phyloP scores from a whole-genome alignment of 306 rosid genomes.

The Cercis canadensis region DNA sequence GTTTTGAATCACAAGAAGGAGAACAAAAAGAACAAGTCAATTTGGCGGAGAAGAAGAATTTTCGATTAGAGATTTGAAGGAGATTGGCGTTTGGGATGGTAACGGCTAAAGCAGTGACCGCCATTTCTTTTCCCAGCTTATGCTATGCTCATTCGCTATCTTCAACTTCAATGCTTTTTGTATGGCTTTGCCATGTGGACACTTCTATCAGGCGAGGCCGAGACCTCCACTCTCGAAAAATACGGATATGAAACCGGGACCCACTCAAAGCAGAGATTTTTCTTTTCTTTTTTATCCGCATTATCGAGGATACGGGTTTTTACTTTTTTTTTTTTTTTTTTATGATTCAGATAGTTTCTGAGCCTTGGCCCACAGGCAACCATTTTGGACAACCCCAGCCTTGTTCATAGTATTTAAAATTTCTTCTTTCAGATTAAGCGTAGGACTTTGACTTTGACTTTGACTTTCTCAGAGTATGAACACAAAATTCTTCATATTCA shows the following conservation, averaged over 20 bases:
- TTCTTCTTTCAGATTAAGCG: too few species aligned
- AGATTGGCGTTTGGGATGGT: conserved; percentile 39
- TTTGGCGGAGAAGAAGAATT: conserved; percentile 27
- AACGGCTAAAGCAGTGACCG: conserved; percentile 50
- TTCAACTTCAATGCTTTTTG: conserved; percentile 3
- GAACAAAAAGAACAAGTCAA: conserved; percentile 31
- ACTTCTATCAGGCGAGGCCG: too few species aligned
- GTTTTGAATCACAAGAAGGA: conserved; percentile 42
- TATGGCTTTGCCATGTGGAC: conserved; percentile 30
- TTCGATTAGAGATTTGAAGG: conserved; percentile 27
- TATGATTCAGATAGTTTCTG: too few species aligned
- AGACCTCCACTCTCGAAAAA: too few species aligned
- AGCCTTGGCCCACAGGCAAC: too few species aligned
- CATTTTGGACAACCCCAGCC: too few species aligned
- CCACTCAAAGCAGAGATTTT: conserved; percentile 22
- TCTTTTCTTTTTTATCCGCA: neutral
- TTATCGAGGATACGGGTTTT: too few species aligned
- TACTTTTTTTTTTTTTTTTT: too few species aligned
- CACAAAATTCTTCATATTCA: too few species aligned
- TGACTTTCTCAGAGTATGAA: too few species aligned
- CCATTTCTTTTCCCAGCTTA: conserved; percentile 51
- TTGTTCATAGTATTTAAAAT: too few species aligned
- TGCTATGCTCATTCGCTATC: conserved; percentile 25
- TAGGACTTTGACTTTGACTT: too few species aligned
- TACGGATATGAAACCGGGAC: conserved; percentile 36